Conservation (phyloP, 106 monocot species). For the Dactylorhiza incarnata region DNA sequence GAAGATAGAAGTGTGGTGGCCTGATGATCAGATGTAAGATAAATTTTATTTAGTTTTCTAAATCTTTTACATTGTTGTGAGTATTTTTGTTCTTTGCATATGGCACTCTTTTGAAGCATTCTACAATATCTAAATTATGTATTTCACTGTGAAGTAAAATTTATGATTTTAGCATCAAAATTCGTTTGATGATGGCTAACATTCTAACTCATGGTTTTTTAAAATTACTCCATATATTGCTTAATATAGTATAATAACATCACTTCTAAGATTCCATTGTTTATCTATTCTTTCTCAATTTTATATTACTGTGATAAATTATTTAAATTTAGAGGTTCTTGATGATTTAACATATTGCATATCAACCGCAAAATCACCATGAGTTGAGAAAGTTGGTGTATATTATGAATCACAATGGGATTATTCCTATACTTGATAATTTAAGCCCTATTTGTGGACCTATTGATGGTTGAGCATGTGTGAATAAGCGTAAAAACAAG, state of each 20-base stretch:
- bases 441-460: too few species aligned
- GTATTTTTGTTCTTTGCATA: not conserved
- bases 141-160: not conserved
- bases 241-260: not conserved
- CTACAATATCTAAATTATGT: not conserved
- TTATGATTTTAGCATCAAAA: not conserved
- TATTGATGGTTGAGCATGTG: not conserved
- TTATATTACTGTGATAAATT: not conserved
- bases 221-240: not conserved
- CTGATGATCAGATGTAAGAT: conserved; percentile 9
- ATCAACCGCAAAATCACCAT: too few species aligned
- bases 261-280: not conserved
- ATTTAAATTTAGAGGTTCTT: not conserved
- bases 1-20: conserved; percentile 10
- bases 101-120: not conserved
- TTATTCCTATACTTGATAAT: too few species aligned
- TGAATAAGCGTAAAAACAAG: not conserved
- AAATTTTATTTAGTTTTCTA: not conserved
- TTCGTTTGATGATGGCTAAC: not conserved
- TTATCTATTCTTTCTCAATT: not conserved
- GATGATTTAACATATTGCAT: too few species aligned
- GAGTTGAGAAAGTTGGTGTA: too few species aligned
- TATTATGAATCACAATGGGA: too few species aligned
- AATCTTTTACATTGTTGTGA: not conserved
- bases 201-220: not conserved